Evolutionary conservation across 768 basidiomycete genomes (phyloP).

Genomic region (Arthromyces matolae): DNA sequence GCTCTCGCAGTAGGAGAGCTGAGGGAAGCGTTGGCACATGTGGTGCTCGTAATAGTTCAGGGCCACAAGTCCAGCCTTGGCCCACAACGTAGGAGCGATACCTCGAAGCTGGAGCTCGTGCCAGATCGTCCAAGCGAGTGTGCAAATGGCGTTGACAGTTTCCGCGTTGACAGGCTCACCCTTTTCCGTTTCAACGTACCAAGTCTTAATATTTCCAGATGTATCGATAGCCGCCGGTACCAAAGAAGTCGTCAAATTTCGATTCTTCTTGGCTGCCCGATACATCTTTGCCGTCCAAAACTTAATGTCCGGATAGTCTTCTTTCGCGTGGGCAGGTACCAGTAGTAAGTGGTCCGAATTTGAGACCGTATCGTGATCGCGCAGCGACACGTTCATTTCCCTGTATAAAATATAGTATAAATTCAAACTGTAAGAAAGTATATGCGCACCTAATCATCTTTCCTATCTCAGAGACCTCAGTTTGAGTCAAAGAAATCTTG

Average conservation of each 20-base stretch:
- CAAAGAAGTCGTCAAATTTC: background rate
- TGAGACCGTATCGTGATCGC: no score
- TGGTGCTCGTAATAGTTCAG: background rate
- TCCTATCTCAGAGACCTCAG: no score
- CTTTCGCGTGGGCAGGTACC: background rate
- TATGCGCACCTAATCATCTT: no score
- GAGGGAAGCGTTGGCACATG: background rate
- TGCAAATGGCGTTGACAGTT: background rate
- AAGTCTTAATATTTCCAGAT: background rate
- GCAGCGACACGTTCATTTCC: no score
- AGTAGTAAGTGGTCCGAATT: no score
- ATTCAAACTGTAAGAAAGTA: no score
- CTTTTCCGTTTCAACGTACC: constrained; percentile 3
- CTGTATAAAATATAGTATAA: no score
- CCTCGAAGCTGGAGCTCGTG: background rate
- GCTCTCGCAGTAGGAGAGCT: background rate
- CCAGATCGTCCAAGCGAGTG: background rate
- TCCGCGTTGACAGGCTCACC: background rate
- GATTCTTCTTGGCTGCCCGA: background rate
- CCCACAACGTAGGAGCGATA: background rate
- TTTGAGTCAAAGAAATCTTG: no score
- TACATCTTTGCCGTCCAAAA: background rate
- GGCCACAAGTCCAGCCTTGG: background rate
- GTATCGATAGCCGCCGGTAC: background rate
- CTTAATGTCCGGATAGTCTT: background rate